These are phyloP conservation scores for Triticum monococcum DNA, from an alignment of 176 grass and related monocot species.

Conservation along the genomic window DNA sequence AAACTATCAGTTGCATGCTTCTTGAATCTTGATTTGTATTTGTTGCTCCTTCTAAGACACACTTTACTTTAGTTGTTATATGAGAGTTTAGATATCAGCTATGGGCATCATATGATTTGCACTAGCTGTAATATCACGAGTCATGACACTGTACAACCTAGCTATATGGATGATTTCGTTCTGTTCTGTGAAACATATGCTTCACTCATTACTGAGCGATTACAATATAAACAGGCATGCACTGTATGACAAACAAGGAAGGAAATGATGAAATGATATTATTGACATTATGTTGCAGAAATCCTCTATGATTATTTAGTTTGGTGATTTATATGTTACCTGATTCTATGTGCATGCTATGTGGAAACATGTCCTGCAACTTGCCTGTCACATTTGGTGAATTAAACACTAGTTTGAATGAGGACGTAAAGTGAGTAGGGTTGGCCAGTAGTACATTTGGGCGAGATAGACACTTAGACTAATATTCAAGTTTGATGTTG, in stretches of 20 bases:
- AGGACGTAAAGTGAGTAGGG: background rate
- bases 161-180: background rate
- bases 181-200: background rate
- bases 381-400: background rate
- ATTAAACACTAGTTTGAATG: background rate
- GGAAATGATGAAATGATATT: background rate
- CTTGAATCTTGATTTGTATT: background rate
- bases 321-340: background rate
- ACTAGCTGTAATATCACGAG: too few species aligned
- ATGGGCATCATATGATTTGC: too few species aligned
- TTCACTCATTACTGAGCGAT: background rate
- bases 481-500: background rate
- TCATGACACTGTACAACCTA: background rate
- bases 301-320: background rate
- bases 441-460: background rate
- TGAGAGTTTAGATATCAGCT: too few species aligned
- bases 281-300: background rate
- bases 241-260: background rate
- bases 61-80: background rate
- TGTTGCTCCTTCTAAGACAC: background rate
- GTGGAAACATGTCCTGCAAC: slow-evolving; percentile 5
- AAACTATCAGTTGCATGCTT: slow-evolving; percentile 8
- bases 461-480: background rate
- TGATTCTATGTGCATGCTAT: background rate
- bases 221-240: background rate